phyloP scores from a whole-genome alignment of 1,139 yeast genomes.

The Sugiyamaella sp. region DNA sequence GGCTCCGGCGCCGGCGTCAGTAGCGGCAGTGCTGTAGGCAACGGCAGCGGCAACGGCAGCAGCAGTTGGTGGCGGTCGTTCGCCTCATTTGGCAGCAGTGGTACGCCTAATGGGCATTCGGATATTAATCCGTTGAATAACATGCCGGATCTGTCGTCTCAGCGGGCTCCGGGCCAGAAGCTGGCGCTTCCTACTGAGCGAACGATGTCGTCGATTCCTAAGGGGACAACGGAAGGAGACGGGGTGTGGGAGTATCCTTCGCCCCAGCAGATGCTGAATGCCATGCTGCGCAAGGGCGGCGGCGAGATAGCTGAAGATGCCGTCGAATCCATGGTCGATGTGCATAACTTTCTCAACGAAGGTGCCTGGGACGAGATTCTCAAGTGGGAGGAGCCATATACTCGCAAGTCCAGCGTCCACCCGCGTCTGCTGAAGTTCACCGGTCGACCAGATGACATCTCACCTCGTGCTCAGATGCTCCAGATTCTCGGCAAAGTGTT shows the following conservation, averaged over 20 bases:
- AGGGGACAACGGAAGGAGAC: constrained; percentile 64
- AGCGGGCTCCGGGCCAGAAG: constrained; percentile 79
- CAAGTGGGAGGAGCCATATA: constrained; percentile 78
- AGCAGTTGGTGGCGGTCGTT: constrained; percentile 43
- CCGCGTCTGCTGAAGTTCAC: constrained; percentile 87
- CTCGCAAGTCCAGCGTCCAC: constrained; percentile 53
- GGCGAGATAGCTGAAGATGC: constrained; percentile 91
- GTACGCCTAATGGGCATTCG: constrained; percentile 47
- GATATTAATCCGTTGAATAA: constrained; percentile 74
- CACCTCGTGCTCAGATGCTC: constrained; percentile 84
- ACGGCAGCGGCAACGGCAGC: constrained; percentile 20
- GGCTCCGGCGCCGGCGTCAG: constrained; percentile 25
- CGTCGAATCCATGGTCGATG: constrained; percentile 95
- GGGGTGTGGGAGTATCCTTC: constrained; percentile 98
- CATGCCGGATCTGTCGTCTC: constrained; percentile 78
- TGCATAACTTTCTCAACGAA: constrained; percentile 93
- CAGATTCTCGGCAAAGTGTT: constrained; percentile 66
- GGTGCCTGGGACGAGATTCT: constrained; percentile 97
- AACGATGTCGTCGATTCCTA: constrained; percentile 82
- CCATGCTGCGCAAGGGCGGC: constrained; percentile 92
- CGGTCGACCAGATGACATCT: constrained; percentile 84
- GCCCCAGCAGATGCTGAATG: constrained; percentile 98
- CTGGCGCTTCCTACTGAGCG: constrained; percentile 78
- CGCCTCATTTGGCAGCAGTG: background rate
- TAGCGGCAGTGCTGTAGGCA: constrained; percentile 14